These are phyloP conservation scores for Pichia insulana DNA, from an alignment of 805 yeast genomes.

Conservation along the genomic window DNA sequence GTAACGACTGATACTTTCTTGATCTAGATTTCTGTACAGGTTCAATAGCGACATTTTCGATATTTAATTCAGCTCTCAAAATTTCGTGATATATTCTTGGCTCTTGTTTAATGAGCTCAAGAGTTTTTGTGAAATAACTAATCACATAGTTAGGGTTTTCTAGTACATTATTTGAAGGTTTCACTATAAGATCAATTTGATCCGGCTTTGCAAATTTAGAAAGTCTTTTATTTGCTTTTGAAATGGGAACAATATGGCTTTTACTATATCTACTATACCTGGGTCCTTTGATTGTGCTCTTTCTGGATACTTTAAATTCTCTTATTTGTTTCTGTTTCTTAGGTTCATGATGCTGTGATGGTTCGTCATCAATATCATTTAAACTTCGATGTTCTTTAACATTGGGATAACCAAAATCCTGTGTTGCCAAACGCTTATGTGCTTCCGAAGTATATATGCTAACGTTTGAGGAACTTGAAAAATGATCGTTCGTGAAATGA, in stretches of 20 bases:
- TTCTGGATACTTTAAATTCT: conserved; percentile 10
- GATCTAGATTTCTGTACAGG: not conserved
- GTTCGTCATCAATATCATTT: not conserved
- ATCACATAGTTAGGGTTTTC: conserved; percentile 13
- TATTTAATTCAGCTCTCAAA: conserved; percentile 8
- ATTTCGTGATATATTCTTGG: conserved; percentile 10
- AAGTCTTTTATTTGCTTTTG: conserved; percentile 3
- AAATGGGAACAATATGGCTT: not conserved
- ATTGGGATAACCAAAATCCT: conserved; percentile 5
- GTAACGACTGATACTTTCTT: conserved; percentile 9
- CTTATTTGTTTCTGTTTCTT: not conserved
- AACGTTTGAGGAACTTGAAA: conserved; percentile 1
- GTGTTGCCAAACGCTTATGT: conserved; percentile 3
- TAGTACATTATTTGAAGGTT: conserved; percentile 2
- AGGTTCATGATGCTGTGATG: not conserved
- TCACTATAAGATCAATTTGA: conserved; percentile 9
- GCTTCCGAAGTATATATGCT: conserved; percentile 6
- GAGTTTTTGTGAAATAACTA: conserved; percentile 10
- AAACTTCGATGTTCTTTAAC: not conserved
- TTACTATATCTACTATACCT: conserved; percentile 3
- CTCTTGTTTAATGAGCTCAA: conserved; percentile 10
- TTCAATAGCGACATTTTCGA: not conserved
- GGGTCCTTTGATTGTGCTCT: conserved; percentile 5
- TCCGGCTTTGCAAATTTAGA: conserved; percentile 2
- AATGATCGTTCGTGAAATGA: not conserved